Percentiles rank a stretch among this genome's conserved stretches.
Conservation (phyloP, 306 rosid species). For the Mimosa pudica region DNA sequence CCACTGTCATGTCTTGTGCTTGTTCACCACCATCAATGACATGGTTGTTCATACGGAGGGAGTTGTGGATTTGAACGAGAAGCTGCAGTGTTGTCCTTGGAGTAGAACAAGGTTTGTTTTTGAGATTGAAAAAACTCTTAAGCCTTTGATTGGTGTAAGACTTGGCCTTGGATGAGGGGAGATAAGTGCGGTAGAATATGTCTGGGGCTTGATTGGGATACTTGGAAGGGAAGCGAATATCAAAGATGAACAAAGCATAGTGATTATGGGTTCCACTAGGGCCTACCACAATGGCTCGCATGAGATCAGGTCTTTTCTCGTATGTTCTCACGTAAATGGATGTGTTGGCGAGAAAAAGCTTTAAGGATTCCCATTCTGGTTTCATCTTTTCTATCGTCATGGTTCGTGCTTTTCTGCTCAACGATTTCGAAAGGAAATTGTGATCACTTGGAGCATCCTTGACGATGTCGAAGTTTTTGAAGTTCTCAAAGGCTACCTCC, state of each 20-base stretch:
- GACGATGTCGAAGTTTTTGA: slow-evolving; percentile 27
- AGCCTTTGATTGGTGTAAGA: slow-evolving; percentile 10
- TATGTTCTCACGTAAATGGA: slow-evolving; percentile 36
- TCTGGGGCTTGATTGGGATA: slow-evolving; percentile 31
- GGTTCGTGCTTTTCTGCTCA: too few relatives aligned
- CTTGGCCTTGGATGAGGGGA: slow-evolving; percentile 5
- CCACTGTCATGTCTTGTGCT: neutral
- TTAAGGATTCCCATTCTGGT: slow-evolving; percentile 15
- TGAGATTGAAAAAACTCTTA: neutral
- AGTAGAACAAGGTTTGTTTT: neutral
- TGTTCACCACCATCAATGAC: neutral
- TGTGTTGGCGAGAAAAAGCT: slow-evolving; percentile 2
- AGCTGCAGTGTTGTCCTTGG: neutral
- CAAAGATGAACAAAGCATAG: slow-evolving; percentile 44
- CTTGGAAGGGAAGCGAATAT: slow-evolving; percentile 34
- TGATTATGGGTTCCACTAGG: slow-evolving; percentile 22
- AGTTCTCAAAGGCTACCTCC: slow-evolving; percentile 20
- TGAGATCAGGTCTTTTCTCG: slow-evolving; percentile 27
- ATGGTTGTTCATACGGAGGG: neutral
- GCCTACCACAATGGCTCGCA: slow-evolving; percentile 41
- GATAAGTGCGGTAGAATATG: slow-evolving; percentile 22
- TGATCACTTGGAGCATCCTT: slow-evolving; percentile 22
- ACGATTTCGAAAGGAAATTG: neutral
- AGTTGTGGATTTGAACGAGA: slow-evolving; percentile 22
- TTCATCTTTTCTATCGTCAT: neutral